Evolutionary conservation across 306 rosid genomes (phyloP), one percentile per base, ranked within the genome.

Genomic region (Leucaena leucocephala): DNA sequence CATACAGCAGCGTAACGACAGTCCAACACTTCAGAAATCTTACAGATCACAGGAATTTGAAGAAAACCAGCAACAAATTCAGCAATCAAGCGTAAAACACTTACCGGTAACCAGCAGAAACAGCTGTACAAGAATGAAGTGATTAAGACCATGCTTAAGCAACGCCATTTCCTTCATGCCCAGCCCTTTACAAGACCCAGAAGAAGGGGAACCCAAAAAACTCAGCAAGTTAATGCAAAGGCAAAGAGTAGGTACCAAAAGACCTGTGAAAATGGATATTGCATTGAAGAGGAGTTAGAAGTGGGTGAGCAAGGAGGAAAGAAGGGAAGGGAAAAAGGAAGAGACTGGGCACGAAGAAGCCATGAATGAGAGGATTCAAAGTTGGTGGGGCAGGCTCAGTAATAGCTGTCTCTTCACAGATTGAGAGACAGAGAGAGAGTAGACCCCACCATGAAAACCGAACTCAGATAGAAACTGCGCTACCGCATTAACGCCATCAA

Each of bases 401-500:
- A 87, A 84, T 90, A 89, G 98, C 94, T 89, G 92, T 84, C 80
- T 81, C 76, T 81, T 71, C 82, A 65, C 68, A 67, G 76, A 61
- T 42, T 17, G 14, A 46, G 78, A 61, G 78, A 54, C 21, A 48
- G 19, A 55, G 69, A 65, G 78, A 71, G 79, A 33, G 78, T 73
- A 85, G 89, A 78, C 79, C 86, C 89, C 88, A 85, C 82, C 84
- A 58, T 62, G 76, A 69, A 19, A 80, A 40, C 67, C 64, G 36
- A 70, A 82, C 79, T 69, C 67, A 75, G 84, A 78, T 44, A 48
- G 46, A 38, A 72, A 27, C 78, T 66, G 77, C 74, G 61, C 68
- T 52, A 78, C 82, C 77, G 85, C 96, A 91, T 94, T 90, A 87
- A 90, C 84, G 91, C 89, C 92, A 82, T 74, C 88, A 72, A 50